These are phyloP conservation scores for Tylopilus plumbeoviolaceoides DNA, from an alignment of 768 basidiomycete genomes.

Conservation along the genomic window DNA sequence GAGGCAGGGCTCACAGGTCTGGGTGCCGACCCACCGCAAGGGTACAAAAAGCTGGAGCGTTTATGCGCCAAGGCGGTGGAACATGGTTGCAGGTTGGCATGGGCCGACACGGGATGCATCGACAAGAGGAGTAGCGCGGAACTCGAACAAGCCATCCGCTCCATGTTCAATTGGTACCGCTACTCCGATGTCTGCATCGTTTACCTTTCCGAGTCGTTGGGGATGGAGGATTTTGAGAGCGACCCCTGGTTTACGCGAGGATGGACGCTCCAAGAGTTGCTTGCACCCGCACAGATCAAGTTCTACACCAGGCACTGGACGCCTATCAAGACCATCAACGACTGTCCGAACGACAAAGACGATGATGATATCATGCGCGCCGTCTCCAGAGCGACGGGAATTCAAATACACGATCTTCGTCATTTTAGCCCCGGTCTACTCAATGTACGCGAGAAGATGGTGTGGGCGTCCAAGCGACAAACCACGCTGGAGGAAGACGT, in stretches of 20 bases:
- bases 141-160: conserved; percentile 8
- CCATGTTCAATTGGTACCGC: conserved; percentile 10
- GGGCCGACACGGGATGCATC: conserved; percentile 34
- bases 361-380: not conserved
- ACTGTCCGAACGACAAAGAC: conserved; percentile 4
- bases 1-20: not conserved
- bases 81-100: conserved; percentile 6
- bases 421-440: conserved; percentile 7
- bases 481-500: conserved; percentile 2
- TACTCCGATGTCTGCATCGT: not conserved
- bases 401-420: not conserved
- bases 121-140: conserved; percentile 6
- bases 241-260: conserved; percentile 8
- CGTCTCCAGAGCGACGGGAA: not conserved
- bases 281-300: conserved; percentile 3
- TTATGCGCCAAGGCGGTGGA: not conserved
- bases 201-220: not conserved
- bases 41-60: not conserved
- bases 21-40: not conserved
- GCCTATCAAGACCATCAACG: not conserved
- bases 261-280: conserved; percentile 12
- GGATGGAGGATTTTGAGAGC: not conserved
- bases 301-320: conserved; percentile 5
- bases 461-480: conserved; percentile 6
- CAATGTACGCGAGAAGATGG: conserved; percentile 8